Conservation (phyloP, 345 rosid genomes). For the Bruguiera parviflora region DNA sequence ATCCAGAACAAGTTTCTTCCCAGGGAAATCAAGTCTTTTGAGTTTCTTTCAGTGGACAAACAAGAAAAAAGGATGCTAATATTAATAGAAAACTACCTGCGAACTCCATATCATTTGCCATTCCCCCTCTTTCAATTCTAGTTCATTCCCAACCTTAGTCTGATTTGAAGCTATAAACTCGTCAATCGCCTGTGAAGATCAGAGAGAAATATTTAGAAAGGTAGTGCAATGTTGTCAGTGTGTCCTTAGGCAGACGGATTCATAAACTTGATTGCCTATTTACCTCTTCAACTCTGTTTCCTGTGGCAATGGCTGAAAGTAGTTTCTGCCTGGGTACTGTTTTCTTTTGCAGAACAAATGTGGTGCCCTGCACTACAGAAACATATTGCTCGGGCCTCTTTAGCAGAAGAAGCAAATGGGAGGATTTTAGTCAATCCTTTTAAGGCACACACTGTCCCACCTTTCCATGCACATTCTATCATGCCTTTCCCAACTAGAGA, state of each 20-base stretch:
- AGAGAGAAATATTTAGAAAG: neutral
- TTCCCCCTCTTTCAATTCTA: constrained; percentile 69
- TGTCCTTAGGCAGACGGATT: too few species aligned
- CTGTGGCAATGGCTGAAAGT: constrained; percentile 65
- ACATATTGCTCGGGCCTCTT: constrained; percentile 18
- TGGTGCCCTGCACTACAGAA: constrained; percentile 91
- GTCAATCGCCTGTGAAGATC: constrained; percentile 58
- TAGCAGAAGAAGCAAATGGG: constrained; percentile 13
- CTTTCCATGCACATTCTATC: neutral
- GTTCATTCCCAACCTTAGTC: constrained; percentile 33
- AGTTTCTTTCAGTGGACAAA: neutral
- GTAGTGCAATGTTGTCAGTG: neutral
- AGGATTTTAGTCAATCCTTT: neutral
- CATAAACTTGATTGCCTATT: neutral
- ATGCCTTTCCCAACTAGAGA: neutral
- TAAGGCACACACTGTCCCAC: neutral
- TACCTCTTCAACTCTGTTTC: constrained; percentile 55
- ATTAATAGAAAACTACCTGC: constrained; percentile 44
- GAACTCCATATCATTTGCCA: constrained; percentile 99
- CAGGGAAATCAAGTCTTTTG: too few species aligned
- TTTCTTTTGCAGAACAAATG: constrained; percentile 89
- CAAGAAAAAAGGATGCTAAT: neutral
- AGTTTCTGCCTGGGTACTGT: constrained; percentile 74
- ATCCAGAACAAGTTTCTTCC: too few species aligned
- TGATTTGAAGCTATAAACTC: constrained; percentile 46